Conservation (phyloP, 225 moss, liverwort and hornwort species). For the Physcomitrium patens region DNA sequence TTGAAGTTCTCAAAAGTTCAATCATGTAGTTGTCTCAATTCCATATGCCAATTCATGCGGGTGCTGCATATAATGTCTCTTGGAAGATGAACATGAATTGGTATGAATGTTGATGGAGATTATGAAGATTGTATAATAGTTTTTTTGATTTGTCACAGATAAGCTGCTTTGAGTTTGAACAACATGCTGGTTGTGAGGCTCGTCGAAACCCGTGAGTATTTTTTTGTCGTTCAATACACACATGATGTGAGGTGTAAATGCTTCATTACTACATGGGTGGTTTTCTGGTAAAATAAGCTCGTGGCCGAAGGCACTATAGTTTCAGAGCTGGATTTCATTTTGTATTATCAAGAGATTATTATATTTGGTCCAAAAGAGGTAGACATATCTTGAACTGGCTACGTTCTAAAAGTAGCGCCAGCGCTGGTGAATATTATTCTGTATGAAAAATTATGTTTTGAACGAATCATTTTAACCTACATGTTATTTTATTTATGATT, state of each 20-base stretch:
- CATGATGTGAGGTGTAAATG: not conserved
- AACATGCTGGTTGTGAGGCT: slow-evolving; percentile 84
- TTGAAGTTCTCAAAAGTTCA: too few species aligned
- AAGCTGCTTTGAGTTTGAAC: slow-evolving; percentile 77
- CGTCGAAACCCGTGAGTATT: slow-evolving; percentile 80
- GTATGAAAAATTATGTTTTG: not conserved
- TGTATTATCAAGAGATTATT: not conserved
- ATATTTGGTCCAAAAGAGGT: not conserved
- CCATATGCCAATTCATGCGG: not conserved
- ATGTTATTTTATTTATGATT: not conserved
- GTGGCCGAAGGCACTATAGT: not conserved
- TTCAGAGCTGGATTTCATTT: not conserved
- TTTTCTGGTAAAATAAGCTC: too few species aligned
- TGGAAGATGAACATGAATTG: not conserved
- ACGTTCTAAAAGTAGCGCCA: not conserved
- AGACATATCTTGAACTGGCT: slow-evolving; percentile 1
- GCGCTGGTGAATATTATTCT: not conserved
- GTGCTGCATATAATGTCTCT: not conserved
- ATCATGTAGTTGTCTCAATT: not conserved
- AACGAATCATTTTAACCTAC: not conserved
- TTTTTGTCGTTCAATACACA: not conserved
- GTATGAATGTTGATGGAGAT: not conserved
- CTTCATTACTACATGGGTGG: not conserved
- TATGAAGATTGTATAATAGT: not conserved
- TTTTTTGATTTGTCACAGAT: slow-evolving; percentile 47